Conservation (phyloP, 331 rosid species). For the Arachis monticola region DNA sequence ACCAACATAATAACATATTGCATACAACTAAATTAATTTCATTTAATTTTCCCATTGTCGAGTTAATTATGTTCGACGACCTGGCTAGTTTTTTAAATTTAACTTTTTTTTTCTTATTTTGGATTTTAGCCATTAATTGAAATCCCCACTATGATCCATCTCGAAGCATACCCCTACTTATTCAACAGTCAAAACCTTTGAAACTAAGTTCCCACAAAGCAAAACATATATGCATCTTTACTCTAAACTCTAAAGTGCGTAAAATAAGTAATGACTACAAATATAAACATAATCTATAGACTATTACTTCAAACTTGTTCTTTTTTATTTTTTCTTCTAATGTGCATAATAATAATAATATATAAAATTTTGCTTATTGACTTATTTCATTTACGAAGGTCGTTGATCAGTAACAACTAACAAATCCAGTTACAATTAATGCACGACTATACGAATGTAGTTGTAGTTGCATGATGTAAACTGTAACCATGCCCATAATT, state of each 20-base stretch:
- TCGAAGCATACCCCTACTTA: constrained; percentile 20
- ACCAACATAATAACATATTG: no score
- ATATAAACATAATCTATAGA: no score
- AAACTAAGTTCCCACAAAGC: constrained; percentile 34
- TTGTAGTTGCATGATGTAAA: not conserved
- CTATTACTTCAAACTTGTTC: not conserved
- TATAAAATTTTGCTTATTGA: not conserved
- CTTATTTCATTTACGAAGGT: not conserved
- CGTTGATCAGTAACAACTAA: not conserved
- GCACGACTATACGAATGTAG: not conserved
- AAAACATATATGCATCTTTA: not conserved
- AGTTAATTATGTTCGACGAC: no score
- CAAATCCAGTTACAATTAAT: not conserved
- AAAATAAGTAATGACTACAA: constrained; percentile 2
- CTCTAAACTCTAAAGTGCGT: constrained; percentile 9
- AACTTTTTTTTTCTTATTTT: not conserved
- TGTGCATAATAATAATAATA: no score
- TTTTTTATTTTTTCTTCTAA: no score
- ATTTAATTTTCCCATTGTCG: not conserved
- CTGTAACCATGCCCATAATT: not conserved
- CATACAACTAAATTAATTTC: constrained; percentile 36
- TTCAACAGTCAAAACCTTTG: constrained; percentile 37
- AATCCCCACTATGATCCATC: constrained; percentile 20
- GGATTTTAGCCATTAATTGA: not conserved
- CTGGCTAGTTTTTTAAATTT: not conserved